A percentile compares a stretch with the other conserved stretches of the same genome.
phyloP scores from a whole-genome alignment of 495 filamentous ascomycete species.

The Bacidia gigantensis region DNA sequence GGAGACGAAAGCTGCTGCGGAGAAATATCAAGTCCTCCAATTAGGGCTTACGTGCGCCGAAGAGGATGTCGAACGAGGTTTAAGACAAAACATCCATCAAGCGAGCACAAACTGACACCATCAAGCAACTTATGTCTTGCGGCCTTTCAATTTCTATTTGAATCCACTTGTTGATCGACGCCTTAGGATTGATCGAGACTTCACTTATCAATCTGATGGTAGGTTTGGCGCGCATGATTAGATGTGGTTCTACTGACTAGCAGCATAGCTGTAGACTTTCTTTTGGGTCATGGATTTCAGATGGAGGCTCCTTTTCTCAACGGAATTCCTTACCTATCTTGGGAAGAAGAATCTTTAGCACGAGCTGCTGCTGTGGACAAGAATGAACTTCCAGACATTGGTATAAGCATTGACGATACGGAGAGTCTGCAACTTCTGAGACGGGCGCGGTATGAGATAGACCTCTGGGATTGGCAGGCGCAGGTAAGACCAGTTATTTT shows the following conservation, averaged over 20 bases:
- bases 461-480: constrained; percentile 29
- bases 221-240: constrained; percentile 1
- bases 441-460: constrained; percentile 34
- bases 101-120: constrained; percentile 8
- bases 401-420: constrained; percentile 40
- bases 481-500: constrained; percentile 12
- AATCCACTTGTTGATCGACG: constrained; percentile 38
- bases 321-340: constrained; percentile 59
- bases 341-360: constrained; percentile 42
- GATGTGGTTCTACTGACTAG: background rate
- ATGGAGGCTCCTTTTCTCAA: constrained; percentile 40
- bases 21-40: constrained; percentile 61
- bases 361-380: constrained; percentile 25
- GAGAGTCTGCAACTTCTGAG: constrained; percentile 43
- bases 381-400: constrained; percentile 31
- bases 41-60: constrained; percentile 56
- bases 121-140: constrained; percentile 41
- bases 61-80: constrained; percentile 37
- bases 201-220: constrained; percentile 40
- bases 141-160: constrained; percentile 57
- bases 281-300: constrained; percentile 47
- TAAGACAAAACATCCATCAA: constrained; percentile 9
- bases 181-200: constrained; percentile 41
- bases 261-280: constrained; percentile 43
- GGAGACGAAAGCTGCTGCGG: constrained; percentile 49